Conservation (phyloP, 2,329 filamentous ascomycete species). For the Fusarium coicis region DNA sequence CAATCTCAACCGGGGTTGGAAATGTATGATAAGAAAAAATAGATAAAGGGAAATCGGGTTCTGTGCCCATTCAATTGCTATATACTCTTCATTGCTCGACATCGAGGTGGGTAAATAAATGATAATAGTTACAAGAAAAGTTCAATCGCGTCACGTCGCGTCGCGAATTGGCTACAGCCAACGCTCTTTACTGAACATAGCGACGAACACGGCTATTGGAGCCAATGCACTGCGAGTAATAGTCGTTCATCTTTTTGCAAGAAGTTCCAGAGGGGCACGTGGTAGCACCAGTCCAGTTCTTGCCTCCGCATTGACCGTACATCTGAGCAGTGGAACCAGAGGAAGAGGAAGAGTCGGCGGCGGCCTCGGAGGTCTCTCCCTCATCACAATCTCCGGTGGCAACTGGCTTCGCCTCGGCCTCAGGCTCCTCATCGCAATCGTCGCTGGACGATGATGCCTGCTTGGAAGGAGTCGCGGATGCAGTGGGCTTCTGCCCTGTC, state of each 20-base stretch:
- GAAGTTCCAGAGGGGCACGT: constrained; percentile 11
- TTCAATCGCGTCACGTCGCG: not conserved
- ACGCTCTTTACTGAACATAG: not conserved
- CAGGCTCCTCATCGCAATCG: not conserved
- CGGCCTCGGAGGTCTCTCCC: not conserved
- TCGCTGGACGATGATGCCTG: not conserved
- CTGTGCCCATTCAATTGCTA: not conserved
- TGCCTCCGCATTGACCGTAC: constrained; percentile 24
- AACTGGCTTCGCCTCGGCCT: not conserved
- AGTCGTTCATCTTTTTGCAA: constrained; percentile 28
- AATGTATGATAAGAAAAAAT: not conserved
- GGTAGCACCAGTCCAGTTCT: constrained; percentile 19
- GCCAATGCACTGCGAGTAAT: constrained; percentile 26
- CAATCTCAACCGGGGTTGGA: too few species aligned
- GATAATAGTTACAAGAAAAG: not conserved
- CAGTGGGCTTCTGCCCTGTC: not conserved
- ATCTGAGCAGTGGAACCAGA: not conserved
- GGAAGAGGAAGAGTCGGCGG: not conserved
- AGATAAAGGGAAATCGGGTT: not conserved
- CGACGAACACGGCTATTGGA: constrained; percentile 12
- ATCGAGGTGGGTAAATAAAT: not conserved
- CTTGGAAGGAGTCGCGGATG: not conserved
- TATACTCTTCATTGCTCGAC: not conserved
- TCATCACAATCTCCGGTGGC: not conserved
- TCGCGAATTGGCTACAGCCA: not conserved